Evolutionary conservation across 208 protist genomes (phyloP).

Genomic region (Pavlovales sp.): DNA sequence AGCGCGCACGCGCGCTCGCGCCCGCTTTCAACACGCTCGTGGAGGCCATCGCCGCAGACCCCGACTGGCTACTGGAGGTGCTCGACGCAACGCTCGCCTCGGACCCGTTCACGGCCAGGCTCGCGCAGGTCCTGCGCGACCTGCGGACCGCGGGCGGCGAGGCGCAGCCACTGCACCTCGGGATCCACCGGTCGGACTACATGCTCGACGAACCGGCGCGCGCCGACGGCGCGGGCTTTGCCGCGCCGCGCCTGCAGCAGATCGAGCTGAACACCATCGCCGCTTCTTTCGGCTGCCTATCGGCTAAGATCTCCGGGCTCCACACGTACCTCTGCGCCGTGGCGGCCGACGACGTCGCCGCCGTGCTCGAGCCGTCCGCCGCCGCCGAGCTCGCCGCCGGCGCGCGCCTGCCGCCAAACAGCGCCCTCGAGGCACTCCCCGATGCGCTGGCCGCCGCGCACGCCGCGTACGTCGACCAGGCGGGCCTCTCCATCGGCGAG

Average conservation of each 20-base stretch:
- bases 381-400: not conserved
- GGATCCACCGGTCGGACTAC: conserved; percentile 39
- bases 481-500: not conserved
- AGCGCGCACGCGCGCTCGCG: not conserved
- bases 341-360: not conserved
- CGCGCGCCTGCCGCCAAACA: not conserved
- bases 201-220: not conserved
- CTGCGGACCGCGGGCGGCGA: not conserved
- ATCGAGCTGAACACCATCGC: conserved; percentile 46
- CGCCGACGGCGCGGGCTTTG: not conserved
- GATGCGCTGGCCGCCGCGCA: conserved; percentile 3
- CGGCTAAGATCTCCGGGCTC: not conserved
- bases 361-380: not conserved
- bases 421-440: not conserved
- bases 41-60: not conserved
- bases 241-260: conserved; percentile 7
- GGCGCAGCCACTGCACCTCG: conserved; percentile 22
- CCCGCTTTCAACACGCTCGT: conserved; percentile 10
- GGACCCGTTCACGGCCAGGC: conserved; percentile 6
- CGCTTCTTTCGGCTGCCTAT: not conserved
- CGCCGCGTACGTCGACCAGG: not conserved
- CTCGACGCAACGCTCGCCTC: not conserved
- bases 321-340: not conserved
- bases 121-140: not conserved
- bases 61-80: not conserved